phyloP scores from a whole-genome alignment of 1,139 yeast species.

The Debaryomyces subglobosus region DNA sequence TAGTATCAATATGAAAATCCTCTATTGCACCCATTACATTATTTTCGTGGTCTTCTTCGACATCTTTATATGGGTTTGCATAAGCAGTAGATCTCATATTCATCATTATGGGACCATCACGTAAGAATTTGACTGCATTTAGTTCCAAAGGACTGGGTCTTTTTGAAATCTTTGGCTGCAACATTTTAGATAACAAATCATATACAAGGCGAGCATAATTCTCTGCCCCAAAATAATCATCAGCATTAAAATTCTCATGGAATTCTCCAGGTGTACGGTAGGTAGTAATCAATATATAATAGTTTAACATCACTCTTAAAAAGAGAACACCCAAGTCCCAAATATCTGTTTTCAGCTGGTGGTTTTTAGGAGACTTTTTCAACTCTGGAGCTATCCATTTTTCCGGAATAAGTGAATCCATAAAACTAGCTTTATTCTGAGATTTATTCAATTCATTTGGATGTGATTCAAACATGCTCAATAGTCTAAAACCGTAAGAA shows the following conservation, averaged over 20 bases:
- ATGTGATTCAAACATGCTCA: conserved; percentile 58
- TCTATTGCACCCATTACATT: background rate
- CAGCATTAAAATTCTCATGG: conserved; percentile 44
- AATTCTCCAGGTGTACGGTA: conserved; percentile 67
- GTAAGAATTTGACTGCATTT: conserved; percentile 76
- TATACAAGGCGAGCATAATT: conserved; percentile 46
- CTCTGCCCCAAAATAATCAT: conserved; percentile 32
- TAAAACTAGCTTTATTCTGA: conserved; percentile 11
- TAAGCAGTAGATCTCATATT: conserved; percentile 3
- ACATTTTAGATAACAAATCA: conserved; percentile 68
- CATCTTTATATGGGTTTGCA: background rate
- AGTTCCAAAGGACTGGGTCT: conserved; percentile 84
- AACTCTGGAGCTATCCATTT: conserved; percentile 84
- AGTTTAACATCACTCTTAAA: conserved; percentile 70
- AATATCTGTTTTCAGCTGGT: conserved; percentile 82
- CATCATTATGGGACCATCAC: conserved; percentile 58
- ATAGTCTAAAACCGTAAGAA: conserved; percentile 67
- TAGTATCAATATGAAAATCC: background rate
- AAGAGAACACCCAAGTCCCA: conserved; percentile 90
- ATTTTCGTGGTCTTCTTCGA: conserved; percentile 3
- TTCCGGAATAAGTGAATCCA: conserved; percentile 26
- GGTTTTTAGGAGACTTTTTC: conserved; percentile 37
- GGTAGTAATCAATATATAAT: conserved; percentile 42
- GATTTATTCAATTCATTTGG: conserved; percentile 38
- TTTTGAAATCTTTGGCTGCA: conserved; percentile 66